Base-by-base conservation (phyloP, 2,329 filamentous ascomycete species). In the Dactylellina parvicollis region DNA sequence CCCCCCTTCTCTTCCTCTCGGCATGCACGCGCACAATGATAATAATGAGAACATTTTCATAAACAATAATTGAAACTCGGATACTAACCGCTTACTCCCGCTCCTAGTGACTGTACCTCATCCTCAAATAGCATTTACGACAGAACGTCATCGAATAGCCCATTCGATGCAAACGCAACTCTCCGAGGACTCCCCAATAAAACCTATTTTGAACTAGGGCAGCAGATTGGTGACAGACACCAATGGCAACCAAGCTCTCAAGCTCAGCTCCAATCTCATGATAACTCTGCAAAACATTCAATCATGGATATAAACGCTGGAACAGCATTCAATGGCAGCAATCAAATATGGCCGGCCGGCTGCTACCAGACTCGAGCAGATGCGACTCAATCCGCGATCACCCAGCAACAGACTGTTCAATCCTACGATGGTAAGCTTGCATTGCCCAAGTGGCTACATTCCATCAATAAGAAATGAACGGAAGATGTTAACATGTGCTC, bases 61-160 rank as follows among this genome's bases (percentile, higher is more conserved):
- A n/a, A n/a, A n/a, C n/a, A n/a, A n/a, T n/a, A n/a, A n/a, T n/a
- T n/a, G n/a, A n/a, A n/a, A n/a, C n/a, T n/a, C n/a, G n/a, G n/a
- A n/a, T n/a, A n/a, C n/a, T n/a, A n/a, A n/a, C n/a, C n/a, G n/a
- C n/a, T n/a, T n/a, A n/a, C n/a, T n/a, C n/a, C n/a, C 7, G 5
- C 40, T 36, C 24, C 14, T 12, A 72, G 67, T 14, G 67, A 72
- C 18, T 72, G 67, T 24, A 65, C 67, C 9, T 72, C 67, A 2
- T 72, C 67, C 14, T 65, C 60, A 5, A 66, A 73, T 20, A 73
- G 69, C 20, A 36, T 73, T 30, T 73, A 73, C 34, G 69, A 73
- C 22, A 65, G 69, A 38, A 73, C 69, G 20, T 73, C 69, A 9
- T 73, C 69, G 7, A 73, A 66, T 34, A 73, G 69, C 26, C 69